Evolutionary conservation across 1,139 yeast species (phyloP).

Genomic region (Hemisphaericaspora lyxosophila): DNA sequence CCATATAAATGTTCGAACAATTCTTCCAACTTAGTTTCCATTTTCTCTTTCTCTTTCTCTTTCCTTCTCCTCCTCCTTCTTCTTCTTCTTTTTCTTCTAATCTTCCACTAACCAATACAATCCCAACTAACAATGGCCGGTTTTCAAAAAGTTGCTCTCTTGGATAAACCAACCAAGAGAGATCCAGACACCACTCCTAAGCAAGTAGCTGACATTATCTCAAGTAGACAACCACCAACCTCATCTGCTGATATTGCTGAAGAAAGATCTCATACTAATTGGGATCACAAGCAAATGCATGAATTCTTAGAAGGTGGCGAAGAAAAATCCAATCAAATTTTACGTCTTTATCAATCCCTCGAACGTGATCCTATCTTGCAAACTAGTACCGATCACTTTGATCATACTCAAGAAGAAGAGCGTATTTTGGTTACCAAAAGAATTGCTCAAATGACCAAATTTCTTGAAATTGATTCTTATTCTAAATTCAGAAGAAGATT

Average conservation of each 20-base stretch:
- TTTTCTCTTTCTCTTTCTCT: neutral
- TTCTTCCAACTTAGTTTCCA: too few species aligned
- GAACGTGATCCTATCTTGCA: slow-evolving; percentile 51
- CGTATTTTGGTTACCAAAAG: slow-evolving; percentile 45
- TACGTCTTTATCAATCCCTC: slow-evolving; percentile 40
- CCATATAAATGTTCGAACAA: neutral
- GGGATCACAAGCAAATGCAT: slow-evolving; percentile 47
- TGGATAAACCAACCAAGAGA: slow-evolving; percentile 6
- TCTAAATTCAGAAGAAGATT: slow-evolving; percentile 38
- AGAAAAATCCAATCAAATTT: slow-evolving; percentile 34
- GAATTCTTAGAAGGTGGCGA: slow-evolving; percentile 46
- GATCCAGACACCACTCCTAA: slow-evolving; percentile 14
- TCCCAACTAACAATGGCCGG: slow-evolving; percentile 10
- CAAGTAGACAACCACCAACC: slow-evolving; percentile 12
- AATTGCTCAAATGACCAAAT: slow-evolving; percentile 44
- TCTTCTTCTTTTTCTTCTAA: neutral
- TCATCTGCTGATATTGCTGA: slow-evolving; percentile 14
- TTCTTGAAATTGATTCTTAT: slow-evolving; percentile 43
- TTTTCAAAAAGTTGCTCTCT: slow-evolving; percentile 4
- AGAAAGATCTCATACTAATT: slow-evolving; percentile 20
- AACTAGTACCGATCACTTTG: slow-evolving; percentile 39
- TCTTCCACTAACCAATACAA: too few species aligned
- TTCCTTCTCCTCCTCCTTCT: neutral
- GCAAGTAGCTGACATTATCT: slow-evolving; percentile 10
- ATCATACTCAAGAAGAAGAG: slow-evolving; percentile 40